Conservation (phyloP, 345 rosid genomes). For the Odontarrhena argentea region DNA sequence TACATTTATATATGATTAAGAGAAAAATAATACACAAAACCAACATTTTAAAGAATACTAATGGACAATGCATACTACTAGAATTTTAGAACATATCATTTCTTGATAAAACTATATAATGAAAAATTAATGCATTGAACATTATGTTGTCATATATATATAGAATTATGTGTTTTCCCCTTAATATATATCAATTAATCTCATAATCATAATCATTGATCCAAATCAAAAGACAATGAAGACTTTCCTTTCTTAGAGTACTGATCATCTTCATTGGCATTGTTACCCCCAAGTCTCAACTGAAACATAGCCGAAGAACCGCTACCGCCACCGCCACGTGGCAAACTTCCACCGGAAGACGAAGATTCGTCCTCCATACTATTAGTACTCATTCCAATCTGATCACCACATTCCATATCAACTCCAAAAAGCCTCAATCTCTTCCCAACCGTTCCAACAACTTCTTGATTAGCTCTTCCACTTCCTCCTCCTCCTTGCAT, state of each 20-base stretch:
- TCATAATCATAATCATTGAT: constrained; percentile 46
- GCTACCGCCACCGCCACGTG: constrained; percentile 25
- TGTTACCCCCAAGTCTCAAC: constrained; percentile 35
- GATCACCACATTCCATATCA: constrained; percentile 67
- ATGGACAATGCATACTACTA: constrained; percentile 10
- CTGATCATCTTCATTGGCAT: constrained; percentile 32
- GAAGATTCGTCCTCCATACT: constrained; percentile 50
- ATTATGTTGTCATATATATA: constrained; percentile 27
- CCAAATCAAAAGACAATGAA: constrained; percentile 66
- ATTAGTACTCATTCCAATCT: constrained; percentile 43
- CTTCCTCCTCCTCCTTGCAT: constrained; percentile 29
- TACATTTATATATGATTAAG: no score
- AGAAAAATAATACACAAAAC: not conserved
- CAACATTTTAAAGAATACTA: constrained; percentile 1
- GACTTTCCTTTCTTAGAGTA: constrained; percentile 64
- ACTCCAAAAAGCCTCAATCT: constrained; percentile 67
- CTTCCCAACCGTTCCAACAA: constrained; percentile 45
- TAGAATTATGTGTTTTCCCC: constrained; percentile 26
- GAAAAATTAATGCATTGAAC: constrained; percentile 24
- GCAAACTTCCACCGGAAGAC: constrained; percentile 38
- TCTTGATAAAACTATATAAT: not conserved
- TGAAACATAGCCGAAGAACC: constrained; percentile 32
- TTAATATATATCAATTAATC: constrained; percentile 10
- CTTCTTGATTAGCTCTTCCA: constrained; percentile 22
- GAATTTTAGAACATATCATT: constrained; percentile 9